Percentiles rank a stretch among this genome's conserved stretches.
Evolutionary conservation across 108 stramenopile genomes (phyloP).

Genomic region (Mayamaea pseudoterrestris): DNA sequence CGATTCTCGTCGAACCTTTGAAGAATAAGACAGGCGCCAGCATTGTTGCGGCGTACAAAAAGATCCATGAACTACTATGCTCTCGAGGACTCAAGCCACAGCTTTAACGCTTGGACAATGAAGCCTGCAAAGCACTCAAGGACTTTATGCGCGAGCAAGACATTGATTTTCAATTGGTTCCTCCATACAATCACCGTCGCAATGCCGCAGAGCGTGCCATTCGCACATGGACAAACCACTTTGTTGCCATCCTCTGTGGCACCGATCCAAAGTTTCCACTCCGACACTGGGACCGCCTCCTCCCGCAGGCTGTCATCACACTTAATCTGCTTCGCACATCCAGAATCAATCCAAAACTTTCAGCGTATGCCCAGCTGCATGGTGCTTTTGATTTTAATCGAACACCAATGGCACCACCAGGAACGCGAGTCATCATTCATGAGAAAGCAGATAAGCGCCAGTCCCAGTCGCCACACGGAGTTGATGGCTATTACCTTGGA

Average conservation of each 20-base stretch:
- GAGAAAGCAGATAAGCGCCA: conserved; percentile 6
- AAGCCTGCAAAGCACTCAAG: conserved; percentile 5
- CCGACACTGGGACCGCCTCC: conserved; percentile 13
- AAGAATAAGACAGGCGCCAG: background rate
- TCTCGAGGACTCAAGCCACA: background rate
- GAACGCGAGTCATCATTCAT: conserved; percentile 14
- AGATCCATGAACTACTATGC: background rate
- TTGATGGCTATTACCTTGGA: conserved; percentile 13
- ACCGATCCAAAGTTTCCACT: conserved; percentile 19
- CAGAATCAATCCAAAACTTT: conserved; percentile 12
- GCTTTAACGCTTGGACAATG: conserved; percentile 14
- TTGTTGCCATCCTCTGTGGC: conserved; percentile 21
- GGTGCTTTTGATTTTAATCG: conserved; percentile 23
- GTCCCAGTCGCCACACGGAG: conserved; percentile 8
- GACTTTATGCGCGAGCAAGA: conserved; percentile 1
- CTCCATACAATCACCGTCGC: conserved; percentile 14
- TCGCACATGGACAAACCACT: conserved; percentile 29
- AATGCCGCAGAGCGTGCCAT: conserved; percentile 35
- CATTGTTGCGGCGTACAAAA: background rate
- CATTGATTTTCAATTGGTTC: conserved; percentile 21
- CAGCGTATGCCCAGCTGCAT: conserved; percentile 8
- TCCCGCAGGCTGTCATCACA: conserved; percentile 22
- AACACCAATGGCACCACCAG: conserved; percentile 30
- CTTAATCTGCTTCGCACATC: conserved; percentile 14
- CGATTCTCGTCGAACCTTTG: conserved; percentile 19